phyloP scores from a whole-genome alignment of 176 grass and related monocot species.

The Eleusine indica region DNA sequence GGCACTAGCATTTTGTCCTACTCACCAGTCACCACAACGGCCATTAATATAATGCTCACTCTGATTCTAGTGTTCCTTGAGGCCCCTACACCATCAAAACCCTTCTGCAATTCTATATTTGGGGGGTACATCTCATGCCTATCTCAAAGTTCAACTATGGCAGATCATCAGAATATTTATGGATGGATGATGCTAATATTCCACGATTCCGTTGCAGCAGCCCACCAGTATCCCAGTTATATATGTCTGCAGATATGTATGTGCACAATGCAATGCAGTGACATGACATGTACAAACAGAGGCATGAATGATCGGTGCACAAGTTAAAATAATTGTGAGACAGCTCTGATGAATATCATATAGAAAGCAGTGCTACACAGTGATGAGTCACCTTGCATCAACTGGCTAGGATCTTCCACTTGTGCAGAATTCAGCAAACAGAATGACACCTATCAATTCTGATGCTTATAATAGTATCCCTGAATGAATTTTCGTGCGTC shows the following conservation, averaged over 20 bases:
- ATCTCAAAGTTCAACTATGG: constrained; percentile 59
- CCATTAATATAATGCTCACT: constrained; percentile 47
- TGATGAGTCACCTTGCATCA: constrained; percentile 51
- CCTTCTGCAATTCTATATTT: constrained; percentile 54
- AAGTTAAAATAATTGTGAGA: constrained; percentile 46
- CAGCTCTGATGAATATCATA: constrained; percentile 43
- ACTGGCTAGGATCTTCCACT: constrained; percentile 38
- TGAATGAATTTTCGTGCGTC: background rate
- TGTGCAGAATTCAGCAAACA: constrained; percentile 59
- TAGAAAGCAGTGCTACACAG: constrained; percentile 6
- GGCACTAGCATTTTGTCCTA: constrained; percentile 67
- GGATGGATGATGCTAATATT: constrained; percentile 53
- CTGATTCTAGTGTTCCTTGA: constrained; percentile 54
- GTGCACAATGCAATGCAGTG: constrained; percentile 28
- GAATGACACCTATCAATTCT: constrained; percentile 54
- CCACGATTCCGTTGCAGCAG: constrained; percentile 50
- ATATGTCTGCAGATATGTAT: constrained; percentile 31
- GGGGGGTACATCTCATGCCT: constrained; percentile 51
- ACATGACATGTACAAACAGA: constrained; percentile 44
- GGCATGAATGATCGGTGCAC: constrained; percentile 37
- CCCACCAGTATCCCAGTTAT: constrained; percentile 57
- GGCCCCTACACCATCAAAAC: constrained; percentile 46
- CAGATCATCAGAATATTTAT: constrained; percentile 45
- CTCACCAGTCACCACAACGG: constrained; percentile 42
- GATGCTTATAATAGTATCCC: constrained; percentile 36